Percentiles rank a stretch among this genome's conserved stretches.
Conservation (phyloP, 805 yeast genomes). For the Naumovozyma castellii region DNA sequence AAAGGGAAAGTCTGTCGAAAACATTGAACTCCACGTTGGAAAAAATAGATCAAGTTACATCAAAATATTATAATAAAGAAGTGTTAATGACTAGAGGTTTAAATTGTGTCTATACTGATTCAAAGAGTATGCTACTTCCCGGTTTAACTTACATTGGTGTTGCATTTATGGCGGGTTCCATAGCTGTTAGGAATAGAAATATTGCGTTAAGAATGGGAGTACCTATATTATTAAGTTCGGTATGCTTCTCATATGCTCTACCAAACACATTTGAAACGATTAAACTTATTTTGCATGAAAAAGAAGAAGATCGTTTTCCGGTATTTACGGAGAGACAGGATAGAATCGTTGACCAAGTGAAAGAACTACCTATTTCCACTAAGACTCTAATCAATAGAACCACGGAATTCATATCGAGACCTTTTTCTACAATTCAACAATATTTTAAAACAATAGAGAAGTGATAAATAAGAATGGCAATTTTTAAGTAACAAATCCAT, state of each 20-base stretch:
- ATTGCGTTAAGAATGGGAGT: slow-evolving; percentile 37
- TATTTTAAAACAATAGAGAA: too few relatives aligned
- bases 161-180: slow-evolving; percentile 52
- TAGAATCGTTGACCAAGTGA: neutral
- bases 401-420: neutral
- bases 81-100: slow-evolving; percentile 43
- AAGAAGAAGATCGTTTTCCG: slow-evolving; percentile 36
- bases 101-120: slow-evolving; percentile 42
- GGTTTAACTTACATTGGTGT: slow-evolving; percentile 46
- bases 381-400: neutral
- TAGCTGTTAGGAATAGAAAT: slow-evolving; percentile 47
- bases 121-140: slow-evolving; percentile 47
- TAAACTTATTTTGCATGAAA: slow-evolving; percentile 35
- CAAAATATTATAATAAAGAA: slow-evolving; percentile 40
- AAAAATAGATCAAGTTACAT: slow-evolving; percentile 35
- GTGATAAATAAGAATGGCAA: too few relatives aligned
- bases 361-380: neutral
- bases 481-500: too few relatives aligned
- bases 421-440: neutral
- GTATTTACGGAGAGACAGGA: slow-evolving; percentile 19
- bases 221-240: slow-evolving; percentile 44
- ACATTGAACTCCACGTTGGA: slow-evolving; percentile 2
- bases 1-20: slow-evolving; percentile 12
- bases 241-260: slow-evolving; percentile 45
- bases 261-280: slow-evolving; percentile 51